phyloP scores from a whole-genome alignment of 768 basidiomycete species.

The Termitomyces sp. region DNA sequence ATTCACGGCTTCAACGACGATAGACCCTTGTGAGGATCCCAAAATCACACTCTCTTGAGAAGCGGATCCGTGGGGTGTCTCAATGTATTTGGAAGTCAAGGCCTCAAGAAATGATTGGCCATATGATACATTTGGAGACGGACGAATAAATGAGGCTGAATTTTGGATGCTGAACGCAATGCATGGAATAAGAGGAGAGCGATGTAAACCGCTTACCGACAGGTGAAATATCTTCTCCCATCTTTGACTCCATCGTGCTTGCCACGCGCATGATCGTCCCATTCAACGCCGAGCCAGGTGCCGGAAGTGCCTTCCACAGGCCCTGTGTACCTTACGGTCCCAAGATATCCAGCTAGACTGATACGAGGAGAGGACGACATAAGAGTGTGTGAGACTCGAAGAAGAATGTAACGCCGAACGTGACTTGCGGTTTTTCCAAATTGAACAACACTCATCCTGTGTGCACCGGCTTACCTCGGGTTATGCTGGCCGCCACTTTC shows the following conservation, averaged over 20 bases:
- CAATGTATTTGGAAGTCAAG: conserved; percentile 73
- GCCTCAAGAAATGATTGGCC: conserved; percentile 75
- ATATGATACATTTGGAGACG: conserved; percentile 49
- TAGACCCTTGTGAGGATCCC: conserved; percentile 78
- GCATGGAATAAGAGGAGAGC: conserved; percentile 7
- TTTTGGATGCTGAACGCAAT: conserved; percentile 41
- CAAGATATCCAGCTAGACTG: conserved; percentile 44
- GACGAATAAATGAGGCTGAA: conserved; percentile 79
- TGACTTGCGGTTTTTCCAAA: conserved; percentile 8
- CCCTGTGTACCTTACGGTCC: conserved; percentile 70
- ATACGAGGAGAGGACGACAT: conserved; percentile 41
- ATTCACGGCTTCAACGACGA: conserved; percentile 82
- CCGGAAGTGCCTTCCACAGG: conserved; percentile 57
- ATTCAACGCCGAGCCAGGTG: conserved; percentile 94
- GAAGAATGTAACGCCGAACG: conserved; percentile 25
- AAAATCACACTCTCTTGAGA: conserved; percentile 61
- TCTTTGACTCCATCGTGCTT: conserved; percentile 85
- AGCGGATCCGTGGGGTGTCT: conserved; percentile 44
- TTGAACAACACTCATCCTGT: neutral
- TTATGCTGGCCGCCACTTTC: conserved; percentile 18
- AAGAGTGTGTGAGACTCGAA: neutral
- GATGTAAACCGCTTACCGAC: conserved; percentile 46
- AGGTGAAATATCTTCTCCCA: conserved; percentile 72
- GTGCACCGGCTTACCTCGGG: conserved; percentile 3
- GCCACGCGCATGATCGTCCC: conserved; percentile 83